Evolutionary conservation across 177 flowering plant species (phyloP).

Genomic region (Tripterygium wilfordii): DNA sequence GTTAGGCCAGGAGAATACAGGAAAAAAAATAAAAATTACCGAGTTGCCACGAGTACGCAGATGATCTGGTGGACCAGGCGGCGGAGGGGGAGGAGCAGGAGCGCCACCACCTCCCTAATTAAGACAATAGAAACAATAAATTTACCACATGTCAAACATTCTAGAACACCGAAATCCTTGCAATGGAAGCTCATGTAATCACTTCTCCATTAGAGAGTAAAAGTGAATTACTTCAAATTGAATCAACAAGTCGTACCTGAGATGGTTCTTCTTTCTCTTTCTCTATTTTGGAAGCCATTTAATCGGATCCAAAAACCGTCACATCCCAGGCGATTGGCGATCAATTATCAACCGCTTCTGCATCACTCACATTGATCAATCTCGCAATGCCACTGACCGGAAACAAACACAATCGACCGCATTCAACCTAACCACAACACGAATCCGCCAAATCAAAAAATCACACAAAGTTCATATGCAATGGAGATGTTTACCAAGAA

Average conservation of each 20-base stretch:
- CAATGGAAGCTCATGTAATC: too few relatives aligned
- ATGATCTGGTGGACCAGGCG: slow-evolving; percentile 23
- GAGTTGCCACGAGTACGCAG: slow-evolving; percentile 38
- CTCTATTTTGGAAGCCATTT: slow-evolving; percentile 5
- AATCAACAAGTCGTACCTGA: slow-evolving; percentile 11
- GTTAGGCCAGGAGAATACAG: not conserved
- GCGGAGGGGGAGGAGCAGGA: slow-evolving; percentile 17
- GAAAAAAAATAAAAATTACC: slow-evolving; percentile 14
- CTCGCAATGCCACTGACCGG: too few relatives aligned
- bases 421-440: too few relatives aligned
- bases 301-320: not conserved
- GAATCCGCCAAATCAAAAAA: too few relatives aligned
- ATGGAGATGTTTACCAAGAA: too few relatives aligned
- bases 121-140: not conserved
- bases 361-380: too few relatives aligned
- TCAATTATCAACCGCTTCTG: not conserved
- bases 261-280: slow-evolving; percentile 17
- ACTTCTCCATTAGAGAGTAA: not conserved
- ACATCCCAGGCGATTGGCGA: not conserved
- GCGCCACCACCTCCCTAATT: slow-evolving; percentile 28
- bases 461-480: too few relatives aligned
- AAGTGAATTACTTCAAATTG: not conserved
- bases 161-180: not conserved
- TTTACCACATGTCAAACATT: not conserved
- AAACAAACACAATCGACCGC: too few relatives aligned